Percentiles rank a stretch among this genome's conserved stretches.
phyloP scores from a whole-genome alignment of 1,139 yeast species.

The Geotrichum reessii region DNA sequence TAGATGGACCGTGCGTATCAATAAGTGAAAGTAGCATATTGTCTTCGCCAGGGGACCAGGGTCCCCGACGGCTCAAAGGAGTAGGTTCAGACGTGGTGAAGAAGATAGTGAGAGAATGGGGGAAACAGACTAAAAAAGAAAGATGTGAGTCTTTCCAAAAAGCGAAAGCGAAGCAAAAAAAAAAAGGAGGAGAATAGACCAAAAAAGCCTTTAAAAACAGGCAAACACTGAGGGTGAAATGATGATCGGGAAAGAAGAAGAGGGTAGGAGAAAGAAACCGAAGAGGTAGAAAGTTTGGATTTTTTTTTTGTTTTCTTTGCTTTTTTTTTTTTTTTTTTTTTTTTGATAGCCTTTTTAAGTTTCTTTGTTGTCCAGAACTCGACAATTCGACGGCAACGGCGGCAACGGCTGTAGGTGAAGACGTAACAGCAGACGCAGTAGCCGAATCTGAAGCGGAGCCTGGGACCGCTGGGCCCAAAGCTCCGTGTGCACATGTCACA shows the following conservation, averaged over 20 bases:
- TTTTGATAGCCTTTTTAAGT: neutral
- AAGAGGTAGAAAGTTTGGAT: conserved; percentile 5
- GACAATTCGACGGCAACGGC: neutral
- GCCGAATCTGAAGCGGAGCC: no score
- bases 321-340: neutral
- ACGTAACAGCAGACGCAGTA: neutral
- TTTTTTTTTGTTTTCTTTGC: neutral
- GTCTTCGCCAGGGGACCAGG: conserved; percentile 89
- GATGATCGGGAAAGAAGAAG: neutral
- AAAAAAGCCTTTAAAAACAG: neutral
- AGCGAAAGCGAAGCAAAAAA: neutral
- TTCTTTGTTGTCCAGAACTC: neutral
- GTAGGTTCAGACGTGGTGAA: conserved; percentile 10
- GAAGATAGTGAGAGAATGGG: neutral
- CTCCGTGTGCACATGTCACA: no score
- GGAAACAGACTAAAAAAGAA: neutral
- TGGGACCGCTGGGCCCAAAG: no score
- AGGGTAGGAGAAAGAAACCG: neutral
- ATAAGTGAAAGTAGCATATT: conserved; percentile 64
- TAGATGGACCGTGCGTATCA: conserved; percentile 70
- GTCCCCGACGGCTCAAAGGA: conserved; percentile 50
- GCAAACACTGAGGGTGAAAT: neutral
- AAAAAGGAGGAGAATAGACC: neutral
- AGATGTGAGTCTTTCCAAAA: neutral
- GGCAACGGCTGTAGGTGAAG: neutral